Conservation (phyloP, 306 rosid genomes). For the Neltuma alba region DNA sequence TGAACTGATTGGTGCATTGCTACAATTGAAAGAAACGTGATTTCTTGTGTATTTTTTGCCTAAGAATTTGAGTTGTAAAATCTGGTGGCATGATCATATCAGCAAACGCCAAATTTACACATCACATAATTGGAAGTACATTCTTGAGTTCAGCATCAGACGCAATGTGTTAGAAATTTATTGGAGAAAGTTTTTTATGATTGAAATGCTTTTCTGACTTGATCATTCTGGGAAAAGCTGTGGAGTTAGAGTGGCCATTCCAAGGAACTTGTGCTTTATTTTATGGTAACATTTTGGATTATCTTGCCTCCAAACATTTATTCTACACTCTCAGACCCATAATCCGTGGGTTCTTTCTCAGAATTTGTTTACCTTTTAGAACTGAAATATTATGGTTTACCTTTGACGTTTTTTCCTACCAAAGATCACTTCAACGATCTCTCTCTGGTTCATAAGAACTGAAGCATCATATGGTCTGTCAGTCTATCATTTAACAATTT, state of each 20-base stretch:
- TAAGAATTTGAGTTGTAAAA: constrained; percentile 5
- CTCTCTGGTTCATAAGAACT: no score
- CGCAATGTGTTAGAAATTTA: neutral
- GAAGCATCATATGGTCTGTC: no score
- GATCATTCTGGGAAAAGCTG: neutral
- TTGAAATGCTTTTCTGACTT: neutral
- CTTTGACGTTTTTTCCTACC: no score
- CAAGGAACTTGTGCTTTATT: neutral
- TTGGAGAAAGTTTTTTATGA: neutral
- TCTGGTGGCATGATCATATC: neutral
- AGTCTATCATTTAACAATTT: neutral
- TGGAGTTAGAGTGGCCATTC: neutral
- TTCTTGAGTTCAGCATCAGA: neutral
- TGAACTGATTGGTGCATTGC: neutral
- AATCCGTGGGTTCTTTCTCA: neutral
- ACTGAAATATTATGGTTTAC: no score
- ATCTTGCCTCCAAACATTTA: neutral
- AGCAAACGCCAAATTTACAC: neutral
- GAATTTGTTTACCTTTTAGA: neutral
- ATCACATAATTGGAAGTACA: neutral
- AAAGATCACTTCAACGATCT: no score
- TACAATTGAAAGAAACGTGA: neutral
- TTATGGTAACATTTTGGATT: neutral
- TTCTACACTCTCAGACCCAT: neutral
- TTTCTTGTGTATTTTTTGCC: constrained; percentile 20